phyloP scores from a whole-genome alignment of 805 yeast species.

The Kluyveromyces wickerhamii region DNA sequence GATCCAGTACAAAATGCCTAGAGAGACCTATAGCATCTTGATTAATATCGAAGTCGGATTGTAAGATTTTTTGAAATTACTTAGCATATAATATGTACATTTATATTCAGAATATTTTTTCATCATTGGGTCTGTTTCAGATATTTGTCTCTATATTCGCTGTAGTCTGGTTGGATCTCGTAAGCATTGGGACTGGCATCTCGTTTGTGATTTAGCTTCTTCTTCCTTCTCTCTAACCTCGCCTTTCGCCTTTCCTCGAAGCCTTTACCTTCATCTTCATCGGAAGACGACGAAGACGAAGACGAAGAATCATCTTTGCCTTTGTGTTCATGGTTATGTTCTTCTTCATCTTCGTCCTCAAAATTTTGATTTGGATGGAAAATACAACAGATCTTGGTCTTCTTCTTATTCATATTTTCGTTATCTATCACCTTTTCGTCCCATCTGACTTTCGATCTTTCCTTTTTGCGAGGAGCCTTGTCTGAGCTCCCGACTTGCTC shows the following conservation, averaged over 20 bases:
- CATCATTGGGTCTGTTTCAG: too few relatives aligned
- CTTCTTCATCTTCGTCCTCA: slow-evolving; percentile 39
- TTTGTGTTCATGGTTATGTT: slow-evolving; percentile 17
- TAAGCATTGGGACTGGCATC: slow-evolving; percentile 68
- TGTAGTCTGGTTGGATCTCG: slow-evolving; percentile 72
- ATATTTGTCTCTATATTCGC: slow-evolving; percentile 16
- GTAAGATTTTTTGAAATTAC: slow-evolving; percentile 9
- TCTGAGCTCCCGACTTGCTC: slow-evolving; percentile 5
- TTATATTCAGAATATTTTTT: too few relatives aligned
- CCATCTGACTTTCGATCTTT: slow-evolving; percentile 65
- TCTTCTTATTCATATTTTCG: slow-evolving; percentile 81
- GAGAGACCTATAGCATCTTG: slow-evolving; percentile 65
- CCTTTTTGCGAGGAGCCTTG: slow-evolving; percentile 1
- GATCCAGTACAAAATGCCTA: slow-evolving; percentile 87
- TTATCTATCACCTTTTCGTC: slow-evolving; percentile 81
- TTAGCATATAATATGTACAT: background rate
- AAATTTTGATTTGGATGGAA: slow-evolving; percentile 67
- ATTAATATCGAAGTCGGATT: slow-evolving; percentile 50
- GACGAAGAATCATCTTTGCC: slow-evolving; percentile 18
- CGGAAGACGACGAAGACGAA: slow-evolving; percentile 36
- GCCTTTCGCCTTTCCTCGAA: slow-evolving; percentile 28
- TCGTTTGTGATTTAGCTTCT: slow-evolving; percentile 19
- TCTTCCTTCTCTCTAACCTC: slow-evolving; percentile 30
- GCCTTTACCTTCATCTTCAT: slow-evolving; percentile 28
- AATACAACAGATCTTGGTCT: slow-evolving; percentile 84